A percentile compares a stretch with the other conserved stretches of the same genome.
phyloP scores from a whole-genome alignment of 2,329 filamentous ascomycete genomes.

The Rhynchosporium agropyri region DNA sequence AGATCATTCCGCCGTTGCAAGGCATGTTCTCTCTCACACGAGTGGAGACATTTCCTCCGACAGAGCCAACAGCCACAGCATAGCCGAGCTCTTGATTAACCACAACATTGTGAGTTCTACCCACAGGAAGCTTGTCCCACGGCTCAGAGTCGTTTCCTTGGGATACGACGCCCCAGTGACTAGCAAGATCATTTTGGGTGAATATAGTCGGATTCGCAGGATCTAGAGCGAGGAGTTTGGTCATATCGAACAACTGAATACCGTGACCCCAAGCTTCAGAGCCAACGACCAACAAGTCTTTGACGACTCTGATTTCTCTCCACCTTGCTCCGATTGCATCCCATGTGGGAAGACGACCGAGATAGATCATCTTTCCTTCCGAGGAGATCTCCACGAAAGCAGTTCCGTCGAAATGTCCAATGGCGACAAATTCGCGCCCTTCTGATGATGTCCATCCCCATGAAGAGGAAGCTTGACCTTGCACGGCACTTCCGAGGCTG shows the following conservation, averaged over 20 bases:
- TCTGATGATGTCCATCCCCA: constrained; percentile 50
- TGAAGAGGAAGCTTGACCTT: constrained; percentile 40
- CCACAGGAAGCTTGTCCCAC: constrained; percentile 15
- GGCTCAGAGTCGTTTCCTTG: constrained; percentile 14
- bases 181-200: constrained; percentile 18
- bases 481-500: constrained; percentile 50
- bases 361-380: constrained; percentile 49
- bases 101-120: constrained; percentile 20
- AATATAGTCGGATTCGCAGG: constrained; percentile 46
- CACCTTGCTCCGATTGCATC: constrained; percentile 34
- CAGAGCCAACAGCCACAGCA: constrained; percentile 39
- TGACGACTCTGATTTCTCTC: constrained; percentile 46
- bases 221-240: constrained; percentile 52
- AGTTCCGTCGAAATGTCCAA: constrained; percentile 53
- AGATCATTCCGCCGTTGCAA: constrained; percentile 52
- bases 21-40: constrained; percentile 33
- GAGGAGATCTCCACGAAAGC: constrained; percentile 52
- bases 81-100: constrained; percentile 20
- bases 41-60: constrained; percentile 27
- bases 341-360: constrained; percentile 42
- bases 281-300: constrained; percentile 45
- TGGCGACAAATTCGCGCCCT: constrained; percentile 52
- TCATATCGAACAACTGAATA: constrained; percentile 60
- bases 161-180: constrained; percentile 9
- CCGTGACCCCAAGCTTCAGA: constrained; percentile 49